Conservation (phyloP, 208 protist species). For the Strigomonas culicis region DNA sequence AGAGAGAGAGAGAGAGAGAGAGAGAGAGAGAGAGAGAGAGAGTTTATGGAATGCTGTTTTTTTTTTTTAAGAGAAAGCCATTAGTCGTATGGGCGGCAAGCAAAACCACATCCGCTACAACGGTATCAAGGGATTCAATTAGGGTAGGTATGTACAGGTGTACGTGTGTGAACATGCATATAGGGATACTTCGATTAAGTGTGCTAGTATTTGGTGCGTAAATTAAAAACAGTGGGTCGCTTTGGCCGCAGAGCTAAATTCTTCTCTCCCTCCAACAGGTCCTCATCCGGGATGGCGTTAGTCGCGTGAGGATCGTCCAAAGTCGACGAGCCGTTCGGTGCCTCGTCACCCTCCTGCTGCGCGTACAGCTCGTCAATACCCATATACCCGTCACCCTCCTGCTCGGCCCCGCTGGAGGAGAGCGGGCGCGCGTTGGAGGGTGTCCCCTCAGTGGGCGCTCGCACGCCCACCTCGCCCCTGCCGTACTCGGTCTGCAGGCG, state of each 20-base stretch:
- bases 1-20: constrained; percentile 4
- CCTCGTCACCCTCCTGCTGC: too few relatives aligned
- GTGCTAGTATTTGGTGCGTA: constrained; percentile 73
- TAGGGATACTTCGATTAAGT: constrained; percentile 10
- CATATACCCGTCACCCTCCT: too few relatives aligned
- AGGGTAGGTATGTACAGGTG: too few relatives aligned
- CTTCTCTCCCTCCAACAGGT: constrained; percentile 51
- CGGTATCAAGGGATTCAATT: too few relatives aligned
- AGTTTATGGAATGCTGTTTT: background rate
- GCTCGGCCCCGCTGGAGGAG: background rate
- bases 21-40: constrained; percentile 9
- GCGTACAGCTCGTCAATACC: too few relatives aligned
- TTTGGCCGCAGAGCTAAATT: constrained; percentile 64
- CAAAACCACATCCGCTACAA: too few relatives aligned
- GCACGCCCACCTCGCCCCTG: background rate
- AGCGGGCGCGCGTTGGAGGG: background rate
- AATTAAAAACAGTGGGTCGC: constrained; percentile 69
- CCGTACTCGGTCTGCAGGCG: constrained; percentile 7
- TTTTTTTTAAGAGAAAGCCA: too few relatives aligned
- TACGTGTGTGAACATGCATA: background rate
- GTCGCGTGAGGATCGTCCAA: background rate
- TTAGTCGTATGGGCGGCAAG: too few relatives aligned
- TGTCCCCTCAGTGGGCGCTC: background rate
- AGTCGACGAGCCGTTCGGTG: background rate
- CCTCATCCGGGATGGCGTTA: background rate